Evolutionary conservation across 768 basidiomycete genomes (phyloP).

Genomic region (Lentinula sp.): DNA sequence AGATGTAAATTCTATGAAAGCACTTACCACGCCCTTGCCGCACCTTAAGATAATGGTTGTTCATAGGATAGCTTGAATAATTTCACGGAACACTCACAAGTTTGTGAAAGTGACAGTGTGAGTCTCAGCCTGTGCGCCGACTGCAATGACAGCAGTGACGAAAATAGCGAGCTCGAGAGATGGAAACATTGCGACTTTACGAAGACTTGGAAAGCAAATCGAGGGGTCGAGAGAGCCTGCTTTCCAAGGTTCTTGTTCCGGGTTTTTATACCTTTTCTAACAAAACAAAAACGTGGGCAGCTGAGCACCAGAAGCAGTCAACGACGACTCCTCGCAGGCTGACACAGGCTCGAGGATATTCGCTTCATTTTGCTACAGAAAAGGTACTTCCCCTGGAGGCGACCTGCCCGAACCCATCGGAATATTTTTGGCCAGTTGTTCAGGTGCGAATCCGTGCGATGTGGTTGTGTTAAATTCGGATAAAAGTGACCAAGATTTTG

Average conservation of each 20-base stretch:
- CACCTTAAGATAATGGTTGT: not conserved
- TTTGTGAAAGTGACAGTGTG: conserved; percentile 4
- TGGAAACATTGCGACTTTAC: not conserved
- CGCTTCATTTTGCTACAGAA: no score
- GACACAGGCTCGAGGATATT: no score
- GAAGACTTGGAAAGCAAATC: not conserved
- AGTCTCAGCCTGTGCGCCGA: not conserved
- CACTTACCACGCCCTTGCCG: not conserved
- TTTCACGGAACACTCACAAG: not conserved
- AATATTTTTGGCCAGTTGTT: no score
- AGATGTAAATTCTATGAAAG: not conserved
- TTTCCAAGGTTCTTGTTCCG: not conserved
- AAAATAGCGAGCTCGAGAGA: not conserved
- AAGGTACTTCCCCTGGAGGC: no score
- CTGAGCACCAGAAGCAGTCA: no score
- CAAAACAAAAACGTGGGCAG: no score
- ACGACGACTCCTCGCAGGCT: no score
- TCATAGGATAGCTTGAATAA: no score
- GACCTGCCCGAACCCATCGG: no score
- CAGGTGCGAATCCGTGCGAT: no score
- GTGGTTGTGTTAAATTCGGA: no score
- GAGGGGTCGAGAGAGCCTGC: not conserved
- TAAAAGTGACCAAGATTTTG: no score
- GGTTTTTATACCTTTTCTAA: not conserved
- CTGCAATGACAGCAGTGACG: not conserved